A percentile compares a stretch with the other conserved stretches of the same genome.
These are phyloP conservation scores for Caloboletus firmus DNA, from an alignment of 1,284 basidiomycete genomes.

Conservation along the genomic window DNA sequence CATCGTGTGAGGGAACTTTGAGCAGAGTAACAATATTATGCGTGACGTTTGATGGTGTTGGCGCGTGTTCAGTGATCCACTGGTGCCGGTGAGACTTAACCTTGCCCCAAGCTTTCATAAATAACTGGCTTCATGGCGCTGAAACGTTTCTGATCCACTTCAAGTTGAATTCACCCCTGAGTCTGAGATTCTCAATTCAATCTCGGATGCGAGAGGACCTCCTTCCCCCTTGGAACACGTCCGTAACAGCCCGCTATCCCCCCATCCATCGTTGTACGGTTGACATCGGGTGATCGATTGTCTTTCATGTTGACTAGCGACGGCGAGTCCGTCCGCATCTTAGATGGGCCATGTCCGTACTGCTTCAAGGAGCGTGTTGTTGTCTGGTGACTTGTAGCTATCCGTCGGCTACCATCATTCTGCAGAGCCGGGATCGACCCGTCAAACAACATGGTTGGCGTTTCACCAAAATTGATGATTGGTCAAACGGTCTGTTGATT, in stretches of 20 bases:
- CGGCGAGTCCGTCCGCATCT: not conserved
- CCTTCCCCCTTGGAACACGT: constrained; percentile 21
- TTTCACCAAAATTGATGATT: constrained; percentile 5
- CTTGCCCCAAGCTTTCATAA: constrained; percentile 15
- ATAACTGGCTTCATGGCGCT: constrained; percentile 13
- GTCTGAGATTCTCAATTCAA: constrained; percentile 23
- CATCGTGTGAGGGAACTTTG: not conserved
- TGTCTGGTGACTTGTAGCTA: constrained; percentile 2
- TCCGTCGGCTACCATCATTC: constrained; percentile 8
- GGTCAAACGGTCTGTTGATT: not conserved
- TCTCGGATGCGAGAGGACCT: constrained; percentile 26
- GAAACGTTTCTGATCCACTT: constrained; percentile 33
- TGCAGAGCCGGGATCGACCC: constrained; percentile 3
- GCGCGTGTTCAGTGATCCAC: constrained; percentile 11
- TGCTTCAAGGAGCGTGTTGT: constrained; percentile 10
- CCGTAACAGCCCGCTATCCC: constrained; percentile 11
- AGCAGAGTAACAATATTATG: not conserved
- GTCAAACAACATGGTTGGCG: not conserved
- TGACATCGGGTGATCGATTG: constrained; percentile 10
- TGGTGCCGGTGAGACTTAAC: not conserved
- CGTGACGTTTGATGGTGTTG: constrained; percentile 9
- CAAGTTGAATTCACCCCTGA: constrained; percentile 25
- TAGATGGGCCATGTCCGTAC: not conserved
- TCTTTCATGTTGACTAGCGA: constrained; percentile 2
- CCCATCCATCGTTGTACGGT: constrained; percentile 8